Conservation (phyloP, 1,139 yeast genomes). For the Chernovozyma sophiae-reginae region DNA sequence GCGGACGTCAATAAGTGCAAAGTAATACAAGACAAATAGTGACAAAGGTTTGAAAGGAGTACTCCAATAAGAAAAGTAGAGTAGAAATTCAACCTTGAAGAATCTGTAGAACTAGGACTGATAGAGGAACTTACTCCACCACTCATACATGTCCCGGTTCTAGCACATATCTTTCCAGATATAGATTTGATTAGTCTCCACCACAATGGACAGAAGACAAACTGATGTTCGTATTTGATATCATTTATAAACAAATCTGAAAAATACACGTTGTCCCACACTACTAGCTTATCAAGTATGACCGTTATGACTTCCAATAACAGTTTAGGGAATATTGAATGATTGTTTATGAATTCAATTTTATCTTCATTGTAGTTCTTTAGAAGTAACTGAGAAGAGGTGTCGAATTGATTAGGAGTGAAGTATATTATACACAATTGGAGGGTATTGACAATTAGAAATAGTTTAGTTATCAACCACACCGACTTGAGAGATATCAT, state of each 20-base stretch:
- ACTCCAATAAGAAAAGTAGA: conserved; percentile 40
- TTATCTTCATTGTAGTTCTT: background rate
- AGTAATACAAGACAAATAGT: conserved; percentile 45
- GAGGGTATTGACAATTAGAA: conserved; percentile 22
- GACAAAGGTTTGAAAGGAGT: conserved; percentile 48
- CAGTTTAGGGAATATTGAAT: background rate
- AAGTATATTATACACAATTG: conserved; percentile 29
- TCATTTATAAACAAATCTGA: conserved; percentile 51
- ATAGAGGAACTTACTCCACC: background rate
- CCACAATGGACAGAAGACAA: conserved; percentile 86
- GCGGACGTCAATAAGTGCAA: conserved; percentile 47
- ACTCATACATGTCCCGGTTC: too few relatives aligned
- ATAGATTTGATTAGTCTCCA: conserved; percentile 42
- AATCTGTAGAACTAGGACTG: conserved; percentile 9
- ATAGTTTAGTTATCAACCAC: conserved; percentile 18
- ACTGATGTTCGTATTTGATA: conserved; percentile 73
- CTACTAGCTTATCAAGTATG: conserved; percentile 48
- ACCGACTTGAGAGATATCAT: too few relatives aligned
- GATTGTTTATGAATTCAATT: background rate
- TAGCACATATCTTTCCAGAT: conserved; percentile 3
- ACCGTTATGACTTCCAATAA: conserved; percentile 10
- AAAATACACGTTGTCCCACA: conserved; percentile 89
- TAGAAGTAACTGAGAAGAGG: conserved; percentile 31
- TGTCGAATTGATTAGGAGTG: conserved; percentile 37
- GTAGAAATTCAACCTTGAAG: conserved; percentile 32